Evolutionary conservation across 805 yeast species (phyloP).

Genomic region (Candida maesae): DNA sequence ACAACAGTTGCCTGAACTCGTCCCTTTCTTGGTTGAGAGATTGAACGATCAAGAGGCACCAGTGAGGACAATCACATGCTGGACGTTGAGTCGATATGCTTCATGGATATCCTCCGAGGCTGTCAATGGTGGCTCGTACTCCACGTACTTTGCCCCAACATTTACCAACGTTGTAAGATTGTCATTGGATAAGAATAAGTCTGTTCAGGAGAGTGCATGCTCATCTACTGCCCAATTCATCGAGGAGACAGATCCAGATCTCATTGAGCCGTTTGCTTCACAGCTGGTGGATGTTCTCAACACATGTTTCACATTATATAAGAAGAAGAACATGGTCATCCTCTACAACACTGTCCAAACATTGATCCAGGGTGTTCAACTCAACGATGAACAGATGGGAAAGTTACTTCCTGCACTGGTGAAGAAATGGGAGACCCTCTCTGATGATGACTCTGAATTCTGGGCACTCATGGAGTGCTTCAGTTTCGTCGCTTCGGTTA

Average conservation of each 20-base stretch:
- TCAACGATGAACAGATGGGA: slow-evolving; percentile 55
- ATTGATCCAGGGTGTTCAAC: slow-evolving; percentile 67
- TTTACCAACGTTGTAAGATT: slow-evolving; percentile 71
- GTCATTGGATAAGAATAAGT: slow-evolving; percentile 77
- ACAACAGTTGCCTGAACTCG: slow-evolving; percentile 70
- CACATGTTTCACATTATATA: slow-evolving; percentile 71
- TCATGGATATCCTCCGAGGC: slow-evolving; percentile 78
- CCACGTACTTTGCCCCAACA: slow-evolving; percentile 71
- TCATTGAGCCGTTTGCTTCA: slow-evolving; percentile 55
- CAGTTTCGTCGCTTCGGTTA: slow-evolving; percentile 83
- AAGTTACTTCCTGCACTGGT: slow-evolving; percentile 77
- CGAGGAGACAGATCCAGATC: slow-evolving; percentile 63
- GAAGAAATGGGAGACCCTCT: slow-evolving; percentile 69
- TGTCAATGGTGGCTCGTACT: slow-evolving; percentile 53
- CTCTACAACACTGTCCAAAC: slow-evolving; percentile 91
- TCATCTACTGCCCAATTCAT: slow-evolving; percentile 80
- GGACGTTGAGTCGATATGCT: slow-evolving; percentile 89
- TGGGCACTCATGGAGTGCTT: slow-evolving; percentile 94
- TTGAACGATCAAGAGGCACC: slow-evolving; percentile 73
- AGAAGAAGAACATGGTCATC: slow-evolving; percentile 74
- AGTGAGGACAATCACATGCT: slow-evolving; percentile 89
- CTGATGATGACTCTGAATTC: slow-evolving; percentile 76
- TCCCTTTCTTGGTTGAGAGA: slow-evolving; percentile 82
- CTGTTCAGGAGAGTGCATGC: slow-evolving; percentile 95
- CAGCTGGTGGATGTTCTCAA: slow-evolving; percentile 68